Conservation (phyloP, 768 basidiomycete genomes). For the Porphyrellus cyaneotinctus region DNA sequence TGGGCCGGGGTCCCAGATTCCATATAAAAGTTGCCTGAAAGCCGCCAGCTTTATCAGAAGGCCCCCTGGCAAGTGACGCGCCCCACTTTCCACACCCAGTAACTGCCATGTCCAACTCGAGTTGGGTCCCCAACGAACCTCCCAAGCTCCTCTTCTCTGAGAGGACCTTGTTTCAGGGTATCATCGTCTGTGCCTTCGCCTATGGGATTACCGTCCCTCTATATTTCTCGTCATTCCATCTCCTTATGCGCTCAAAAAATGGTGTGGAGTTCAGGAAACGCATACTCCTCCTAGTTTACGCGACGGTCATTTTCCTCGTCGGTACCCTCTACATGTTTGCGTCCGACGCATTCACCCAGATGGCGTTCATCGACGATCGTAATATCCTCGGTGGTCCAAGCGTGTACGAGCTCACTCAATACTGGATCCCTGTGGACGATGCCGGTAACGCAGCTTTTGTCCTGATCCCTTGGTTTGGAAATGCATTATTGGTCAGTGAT, state of each 20-base stretch:
- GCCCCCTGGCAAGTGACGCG: no score
- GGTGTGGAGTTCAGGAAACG: slow-evolving; percentile 3
- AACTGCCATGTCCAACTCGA: slow-evolving; percentile 14
- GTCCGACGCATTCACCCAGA: slow-evolving; percentile 20
- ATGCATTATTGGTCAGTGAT: slow-evolving; percentile 15
- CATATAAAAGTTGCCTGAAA: no score
- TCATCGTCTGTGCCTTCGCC: slow-evolving; percentile 1
- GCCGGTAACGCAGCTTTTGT: slow-evolving; percentile 7
- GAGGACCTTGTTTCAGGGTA: slow-evolving; percentile 18
- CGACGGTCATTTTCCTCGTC: slow-evolving; percentile 1
- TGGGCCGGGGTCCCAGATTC: no score
- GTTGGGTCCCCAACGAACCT: slow-evolving; percentile 14
- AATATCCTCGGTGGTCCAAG: slow-evolving; percentile 31
- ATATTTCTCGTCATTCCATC: slow-evolving; percentile 3
- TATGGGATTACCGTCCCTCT: slow-evolving; percentile 10
- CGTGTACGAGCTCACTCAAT: slow-evolving; percentile 20
- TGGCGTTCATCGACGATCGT: slow-evolving; percentile 31
- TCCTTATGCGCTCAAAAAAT: slow-evolving; percentile 4
- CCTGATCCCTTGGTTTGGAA: slow-evolving; percentile 11
- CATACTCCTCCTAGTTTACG: slow-evolving; percentile 2
- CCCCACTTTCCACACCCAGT: no score
- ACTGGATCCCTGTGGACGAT: slow-evolving; percentile 15
- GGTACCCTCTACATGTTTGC: slow-evolving; percentile 17
- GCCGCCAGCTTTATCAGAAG: no score
- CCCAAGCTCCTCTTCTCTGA: slow-evolving; percentile 14